Conservation (phyloP, 495 filamentous ascomycete genomes). For the Copromyces sp. region DNA sequence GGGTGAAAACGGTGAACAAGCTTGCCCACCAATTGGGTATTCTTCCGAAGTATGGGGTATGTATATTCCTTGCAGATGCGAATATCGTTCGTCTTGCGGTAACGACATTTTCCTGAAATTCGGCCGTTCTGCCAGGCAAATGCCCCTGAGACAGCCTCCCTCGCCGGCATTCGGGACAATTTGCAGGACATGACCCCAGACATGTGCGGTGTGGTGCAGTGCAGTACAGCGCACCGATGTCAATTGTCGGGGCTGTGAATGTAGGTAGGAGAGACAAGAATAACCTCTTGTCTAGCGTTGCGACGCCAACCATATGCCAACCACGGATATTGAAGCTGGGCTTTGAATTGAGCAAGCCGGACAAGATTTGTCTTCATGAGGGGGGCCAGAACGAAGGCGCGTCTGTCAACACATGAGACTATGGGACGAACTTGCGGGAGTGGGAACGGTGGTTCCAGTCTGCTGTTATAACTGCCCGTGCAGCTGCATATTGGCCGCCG, state of each 20-base stretch:
- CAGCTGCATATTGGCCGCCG: not conserved
- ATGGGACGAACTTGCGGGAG: not conserved
- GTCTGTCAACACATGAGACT: not conserved
- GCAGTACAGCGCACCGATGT: not conserved
- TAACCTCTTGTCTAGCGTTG: not conserved
- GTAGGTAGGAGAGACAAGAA: not conserved
- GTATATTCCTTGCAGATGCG: not conserved
- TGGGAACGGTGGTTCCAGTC: not conserved
- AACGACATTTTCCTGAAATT: not conserved
- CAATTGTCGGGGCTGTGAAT: not conserved
- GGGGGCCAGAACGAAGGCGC: not conserved
- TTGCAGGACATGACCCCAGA: not conserved
- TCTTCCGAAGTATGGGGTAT: not conserved
- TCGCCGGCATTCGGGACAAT: not conserved
- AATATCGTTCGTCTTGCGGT: not conserved
- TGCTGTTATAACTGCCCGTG: not conserved
- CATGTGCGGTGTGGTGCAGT: not conserved
- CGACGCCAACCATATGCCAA: not conserved
- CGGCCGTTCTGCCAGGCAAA: not conserved
- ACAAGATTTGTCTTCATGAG: not conserved
- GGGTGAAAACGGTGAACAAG: not conserved
- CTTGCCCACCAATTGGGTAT: not conserved
- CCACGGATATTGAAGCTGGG: not conserved
- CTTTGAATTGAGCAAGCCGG: not conserved
- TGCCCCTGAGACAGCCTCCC: not conserved